These are phyloP conservation scores for Spathaspora hagerdaliae DNA, from an alignment of 805 yeast species.

Conservation along the genomic window DNA sequence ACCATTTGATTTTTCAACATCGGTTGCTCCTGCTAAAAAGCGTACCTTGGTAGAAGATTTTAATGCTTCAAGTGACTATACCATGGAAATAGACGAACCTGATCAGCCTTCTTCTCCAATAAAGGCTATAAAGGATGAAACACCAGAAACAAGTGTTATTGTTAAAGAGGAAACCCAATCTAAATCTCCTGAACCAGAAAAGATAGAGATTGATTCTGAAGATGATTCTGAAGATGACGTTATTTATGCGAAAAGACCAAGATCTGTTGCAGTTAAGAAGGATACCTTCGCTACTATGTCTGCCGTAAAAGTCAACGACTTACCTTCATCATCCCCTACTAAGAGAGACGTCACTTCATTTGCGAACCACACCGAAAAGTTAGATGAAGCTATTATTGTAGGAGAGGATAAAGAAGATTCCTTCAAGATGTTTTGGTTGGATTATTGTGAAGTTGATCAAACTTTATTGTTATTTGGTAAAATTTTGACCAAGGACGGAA, in stretches of 20 bases:
- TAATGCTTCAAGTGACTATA: conserved; percentile 22
- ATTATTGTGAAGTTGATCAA: conserved; percentile 74
- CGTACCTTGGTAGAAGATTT: conserved; percentile 16
- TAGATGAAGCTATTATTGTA: conserved; percentile 20
- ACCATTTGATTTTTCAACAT: conserved; percentile 22
- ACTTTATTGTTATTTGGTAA: conserved; percentile 78
- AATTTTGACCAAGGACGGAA: conserved; percentile 54
- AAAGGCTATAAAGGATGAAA: conserved; percentile 9
- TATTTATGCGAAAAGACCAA: conserved; percentile 50
- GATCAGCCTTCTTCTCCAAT: conserved; percentile 37
- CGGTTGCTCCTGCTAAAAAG: conserved; percentile 18
- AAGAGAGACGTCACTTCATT: conserved; percentile 14
- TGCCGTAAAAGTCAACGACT: conserved; percentile 26
- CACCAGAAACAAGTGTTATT: background rate
- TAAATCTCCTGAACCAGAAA: conserved; percentile 1
- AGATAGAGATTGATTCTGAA: conserved; percentile 14
- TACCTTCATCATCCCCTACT: conserved; percentile 20
- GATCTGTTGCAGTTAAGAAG: conserved; percentile 28
- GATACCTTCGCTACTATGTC: conserved; percentile 33
- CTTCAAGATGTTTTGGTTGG: conserved; percentile 85
- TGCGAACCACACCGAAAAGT: conserved; percentile 29
- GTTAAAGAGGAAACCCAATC: background rate
- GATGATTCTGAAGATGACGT: conserved; percentile 54
- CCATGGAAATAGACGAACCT: conserved; percentile 18
- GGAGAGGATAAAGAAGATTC: conserved; percentile 33